Base-by-base conservation (phyloP, 2,329 filamentous ascomycete species). In the Escovopsis sp. region DNA sequence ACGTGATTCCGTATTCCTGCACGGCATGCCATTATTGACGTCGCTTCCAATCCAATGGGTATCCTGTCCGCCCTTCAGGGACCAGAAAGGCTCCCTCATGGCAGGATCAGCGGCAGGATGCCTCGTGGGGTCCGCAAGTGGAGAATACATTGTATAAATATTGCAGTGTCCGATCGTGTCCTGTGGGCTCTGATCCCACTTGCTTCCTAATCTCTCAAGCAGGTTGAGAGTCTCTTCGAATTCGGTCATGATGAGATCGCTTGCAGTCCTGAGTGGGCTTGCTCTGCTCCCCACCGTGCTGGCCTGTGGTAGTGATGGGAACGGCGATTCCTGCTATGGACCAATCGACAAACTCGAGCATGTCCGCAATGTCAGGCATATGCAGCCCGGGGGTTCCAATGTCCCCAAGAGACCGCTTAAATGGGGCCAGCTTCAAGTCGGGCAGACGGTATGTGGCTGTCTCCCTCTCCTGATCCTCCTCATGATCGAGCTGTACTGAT, bases 341-440 rank as follows among this genome's bases (percentile, higher is more conserved):
- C 64, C 65, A 19, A 48, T 53, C n/a, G 59, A 57, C 51, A 57
- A 55, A 19, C 57, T 67, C 42, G 58, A 66, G 45, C 63, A 69
- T 48, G 65, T 70, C 43, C 64, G 67, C 37, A 60, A 66, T 44
- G 66, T 67, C 45, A 67, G 67, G 52, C 63, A 68, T 36, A 70
- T 70, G 54, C 67, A 71, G 48, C 66, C 67, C 0, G 66, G 62
- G 15, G 65, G 65, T 1, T 55, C 57, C 23, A 59, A 63, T 36
- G 66, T 67, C 26, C 67, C 68, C 34, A 66, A 59, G 32, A 59
- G 55, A 4, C 57, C 60, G 36, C 59, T 78, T 7, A 70, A 74
- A 63, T 80, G 75, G 76, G 75, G 75, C 3, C 72, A 80, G 54
- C 57, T 80, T 50, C 80, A 80, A 51, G 74, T 73, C 43, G 46